Evolutionary conservation across 1,139 yeast genomes (phyloP).

Genomic region (Blastobotrys petasosporus): DNA sequence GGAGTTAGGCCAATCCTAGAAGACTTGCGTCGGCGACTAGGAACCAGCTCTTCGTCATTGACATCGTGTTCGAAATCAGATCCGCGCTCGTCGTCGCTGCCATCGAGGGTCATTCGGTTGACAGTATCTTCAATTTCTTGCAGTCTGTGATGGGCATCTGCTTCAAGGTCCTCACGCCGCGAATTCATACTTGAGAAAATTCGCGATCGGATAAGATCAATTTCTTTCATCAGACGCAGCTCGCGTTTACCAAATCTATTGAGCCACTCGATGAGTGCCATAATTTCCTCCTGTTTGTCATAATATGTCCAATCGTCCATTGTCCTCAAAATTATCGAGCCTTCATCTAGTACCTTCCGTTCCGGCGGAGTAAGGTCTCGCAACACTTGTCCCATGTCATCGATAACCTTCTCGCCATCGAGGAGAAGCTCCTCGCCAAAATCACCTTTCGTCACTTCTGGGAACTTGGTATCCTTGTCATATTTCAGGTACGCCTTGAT

Average conservation of each 20-base stretch:
- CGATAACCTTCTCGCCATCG: conserved; percentile 21
- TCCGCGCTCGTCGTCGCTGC: conserved; percentile 14
- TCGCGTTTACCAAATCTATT: conserved; percentile 77
- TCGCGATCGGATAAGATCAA: conserved; percentile 42
- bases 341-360: conserved; percentile 65
- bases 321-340: conserved; percentile 47
- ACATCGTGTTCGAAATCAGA: conserved; percentile 14
- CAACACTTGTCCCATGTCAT: conserved; percentile 21
- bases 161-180: conserved; percentile 43
- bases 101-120: neutral
- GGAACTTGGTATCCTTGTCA: conserved; percentile 8
- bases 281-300: conserved; percentile 57
- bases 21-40: conserved; percentile 6
- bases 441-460: conserved; percentile 12
- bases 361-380: conserved; percentile 33
- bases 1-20: neutral
- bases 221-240: conserved; percentile 56
- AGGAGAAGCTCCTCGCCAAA: conserved; percentile 11
- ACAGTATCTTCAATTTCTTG: conserved; percentile 19
- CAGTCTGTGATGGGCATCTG: conserved; percentile 27
- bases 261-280: conserved; percentile 56
- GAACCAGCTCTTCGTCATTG: conserved; percentile 4
- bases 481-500: conserved; percentile 40
- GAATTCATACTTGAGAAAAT: conserved; percentile 54
- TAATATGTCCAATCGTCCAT: conserved; percentile 64